Conservation (phyloP, 371 early-diverging fungal genomes). For the Mucor plumbeus region DNA sequence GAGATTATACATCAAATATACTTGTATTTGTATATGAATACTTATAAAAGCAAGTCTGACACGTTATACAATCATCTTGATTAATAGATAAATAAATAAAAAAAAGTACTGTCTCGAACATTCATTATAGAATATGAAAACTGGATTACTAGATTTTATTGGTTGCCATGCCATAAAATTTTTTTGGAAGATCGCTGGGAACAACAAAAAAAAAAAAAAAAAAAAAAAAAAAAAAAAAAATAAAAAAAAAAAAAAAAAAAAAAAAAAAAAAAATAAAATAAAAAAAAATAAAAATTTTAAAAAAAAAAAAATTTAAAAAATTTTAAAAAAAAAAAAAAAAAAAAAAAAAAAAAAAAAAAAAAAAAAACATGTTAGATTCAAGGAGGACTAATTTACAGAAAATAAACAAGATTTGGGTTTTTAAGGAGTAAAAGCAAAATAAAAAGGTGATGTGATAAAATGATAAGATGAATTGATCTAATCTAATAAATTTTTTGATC, state of each 20-base stretch:
- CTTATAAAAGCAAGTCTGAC: neutral
- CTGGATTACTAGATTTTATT: neutral
- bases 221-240: no score
- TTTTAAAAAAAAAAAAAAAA: neutral
- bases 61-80: neutral
- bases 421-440: neutral
- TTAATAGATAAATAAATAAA: neutral
- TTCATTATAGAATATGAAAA: neutral
- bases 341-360: neutral
- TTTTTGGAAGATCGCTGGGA: neutral
- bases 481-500: conserved; percentile 11
- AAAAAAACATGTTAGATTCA: neutral
- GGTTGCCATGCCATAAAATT: neutral
- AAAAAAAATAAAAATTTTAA: no score
- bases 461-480: conserved; percentile 15
- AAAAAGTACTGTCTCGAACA: neutral
- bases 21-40: neutral
- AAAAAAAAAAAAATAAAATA: no score
- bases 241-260: no score
- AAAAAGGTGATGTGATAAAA: neutral
- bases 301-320: no score
- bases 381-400: neutral
- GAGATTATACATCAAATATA: neutral
- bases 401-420: neutral
- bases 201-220: neutral